Percentiles rank a stretch among this genome's conserved stretches.
Conservation (phyloP, 2,329 filamentous ascomycete species). For the Penicillium sp. region DNA sequence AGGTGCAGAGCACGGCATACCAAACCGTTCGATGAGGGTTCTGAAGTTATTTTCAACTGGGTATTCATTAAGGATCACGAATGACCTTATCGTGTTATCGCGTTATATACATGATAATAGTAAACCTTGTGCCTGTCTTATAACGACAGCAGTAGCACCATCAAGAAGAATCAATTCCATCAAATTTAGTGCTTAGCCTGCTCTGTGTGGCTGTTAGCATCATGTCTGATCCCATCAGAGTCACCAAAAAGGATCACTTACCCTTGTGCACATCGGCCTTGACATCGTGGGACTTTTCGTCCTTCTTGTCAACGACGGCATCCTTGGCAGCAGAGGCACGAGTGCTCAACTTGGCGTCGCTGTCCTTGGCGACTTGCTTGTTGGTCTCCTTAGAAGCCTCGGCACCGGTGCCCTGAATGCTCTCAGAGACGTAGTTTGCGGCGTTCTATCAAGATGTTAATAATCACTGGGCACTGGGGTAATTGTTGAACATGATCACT, state of each 20-base stretch:
- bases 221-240: not conserved
- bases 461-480: not conserved
- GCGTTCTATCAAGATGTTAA: constrained; percentile 47
- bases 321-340: constrained; percentile 56
- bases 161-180: not conserved
- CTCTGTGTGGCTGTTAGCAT: not conserved
- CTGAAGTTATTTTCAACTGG: not conserved
- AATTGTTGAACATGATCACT: not conserved
- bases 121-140: not conserved
- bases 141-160: not conserved
- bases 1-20: too few species aligned
- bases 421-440: constrained; percentile 69
- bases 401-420: constrained; percentile 57
- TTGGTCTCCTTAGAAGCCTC: constrained; percentile 67
- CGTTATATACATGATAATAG: not conserved
- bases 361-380: constrained; percentile 68
- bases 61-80: not conserved
- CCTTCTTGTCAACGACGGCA: constrained; percentile 54
- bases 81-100: not conserved
- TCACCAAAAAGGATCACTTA: not conserved
- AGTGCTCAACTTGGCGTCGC: constrained; percentile 53
- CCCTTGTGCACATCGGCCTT: constrained; percentile 26
- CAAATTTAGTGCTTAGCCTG: not conserved
- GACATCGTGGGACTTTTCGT: constrained; percentile 53
- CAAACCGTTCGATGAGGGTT: too few species aligned